phyloP scores from a whole-genome alignment of 2,329 filamentous ascomycete genomes.

The Aspergillus chevalieri region DNA sequence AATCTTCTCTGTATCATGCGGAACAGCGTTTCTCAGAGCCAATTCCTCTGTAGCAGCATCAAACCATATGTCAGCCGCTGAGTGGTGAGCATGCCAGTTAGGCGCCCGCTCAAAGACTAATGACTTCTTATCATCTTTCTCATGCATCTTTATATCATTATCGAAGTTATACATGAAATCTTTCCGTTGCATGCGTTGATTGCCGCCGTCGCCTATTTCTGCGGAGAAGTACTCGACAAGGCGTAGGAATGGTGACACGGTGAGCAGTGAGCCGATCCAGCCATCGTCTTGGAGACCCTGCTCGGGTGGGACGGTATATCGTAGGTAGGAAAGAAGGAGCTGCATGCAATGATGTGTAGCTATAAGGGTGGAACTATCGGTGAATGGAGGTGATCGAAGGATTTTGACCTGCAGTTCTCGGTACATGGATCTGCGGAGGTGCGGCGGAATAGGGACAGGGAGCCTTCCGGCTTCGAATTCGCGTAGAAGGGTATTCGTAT shows the following conservation, averaged over 20 bases:
- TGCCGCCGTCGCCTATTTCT: conserved; percentile 38
- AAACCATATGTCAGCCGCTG: conserved; percentile 36
- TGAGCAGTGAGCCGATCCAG: conserved; percentile 38
- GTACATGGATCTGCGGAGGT: conserved; percentile 31
- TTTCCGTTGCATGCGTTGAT: conserved; percentile 34
- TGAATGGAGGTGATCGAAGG: conserved; percentile 35
- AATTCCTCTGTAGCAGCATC: conserved; percentile 30
- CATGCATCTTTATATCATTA: conserved; percentile 30
- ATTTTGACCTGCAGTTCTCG: conserved; percentile 32
- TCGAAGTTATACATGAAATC: conserved; percentile 41
- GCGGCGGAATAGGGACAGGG: conserved; percentile 30
- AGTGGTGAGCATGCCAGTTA: conserved; percentile 24
- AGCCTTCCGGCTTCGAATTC: conserved; percentile 35
- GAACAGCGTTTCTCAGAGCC: conserved; percentile 19
- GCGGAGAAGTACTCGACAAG: conserved; percentile 40
- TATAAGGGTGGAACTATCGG: conserved; percentile 32
- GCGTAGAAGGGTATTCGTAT: conserved; percentile 31
- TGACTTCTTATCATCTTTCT: conserved; percentile 33
- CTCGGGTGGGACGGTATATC: conserved; percentile 30
- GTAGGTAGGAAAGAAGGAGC: conserved; percentile 34
- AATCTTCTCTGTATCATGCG: conserved; percentile 29
- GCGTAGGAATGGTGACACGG: conserved; percentile 33
- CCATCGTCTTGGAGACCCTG: conserved; percentile 26
- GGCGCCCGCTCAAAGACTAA: conserved; percentile 30
- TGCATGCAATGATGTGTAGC: conserved; percentile 39